These are phyloP conservation scores for Claviceps monticola DNA, from an alignment of 2,329 filamentous ascomycete genomes.

Conservation along the genomic window DNA sequence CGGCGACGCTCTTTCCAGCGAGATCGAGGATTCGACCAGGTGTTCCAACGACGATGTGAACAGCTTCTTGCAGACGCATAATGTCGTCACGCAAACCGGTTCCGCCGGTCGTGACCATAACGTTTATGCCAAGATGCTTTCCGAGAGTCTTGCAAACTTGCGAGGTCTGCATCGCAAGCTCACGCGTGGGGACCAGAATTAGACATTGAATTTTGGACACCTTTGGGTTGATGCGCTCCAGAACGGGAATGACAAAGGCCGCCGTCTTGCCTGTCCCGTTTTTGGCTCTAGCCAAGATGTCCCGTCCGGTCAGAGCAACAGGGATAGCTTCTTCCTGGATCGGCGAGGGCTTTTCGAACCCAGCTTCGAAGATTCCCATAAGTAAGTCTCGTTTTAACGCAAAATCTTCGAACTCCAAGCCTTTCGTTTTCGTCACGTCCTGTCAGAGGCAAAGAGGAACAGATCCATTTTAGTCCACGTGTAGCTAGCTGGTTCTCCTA, in stretches of 20 bases:
- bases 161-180: slow-evolving; percentile 94
- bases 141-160: slow-evolving; percentile 98
- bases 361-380: slow-evolving; percentile 99
- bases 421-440: slow-evolving; percentile 98
- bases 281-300: slow-evolving; percentile 92
- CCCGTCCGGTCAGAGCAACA: slow-evolving; percentile 84
- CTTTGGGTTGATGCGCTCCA: slow-evolving; percentile 94
- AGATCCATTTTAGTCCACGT: slow-evolving; percentile 7
- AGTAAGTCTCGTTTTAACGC: slow-evolving; percentile 86
- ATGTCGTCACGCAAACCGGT: slow-evolving; percentile 94
- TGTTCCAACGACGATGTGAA: slow-evolving; percentile 96
- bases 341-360: slow-evolving; percentile 95
- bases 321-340: slow-evolving; percentile 99
- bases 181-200: slow-evolving; percentile 90
- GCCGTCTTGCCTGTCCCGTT: slow-evolving; percentile 98
- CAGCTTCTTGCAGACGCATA: slow-evolving; percentile 80
- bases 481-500: slow-evolving; percentile 1
- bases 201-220: slow-evolving; percentile 92
- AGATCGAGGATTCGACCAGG: slow-evolving; percentile 92
- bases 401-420: slow-evolving; percentile 95
- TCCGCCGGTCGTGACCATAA: slow-evolving; percentile 98
- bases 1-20: slow-evolving; percentile 90
- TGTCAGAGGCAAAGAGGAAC: slow-evolving; percentile 22
- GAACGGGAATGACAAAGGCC: slow-evolving; percentile 88
- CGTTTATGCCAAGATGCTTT: slow-evolving; percentile 92